These are phyloP conservation scores for Uncinocarpus reesii DNA, from an alignment of 2,329 filamentous ascomycete genomes.

Conservation along the genomic window DNA sequence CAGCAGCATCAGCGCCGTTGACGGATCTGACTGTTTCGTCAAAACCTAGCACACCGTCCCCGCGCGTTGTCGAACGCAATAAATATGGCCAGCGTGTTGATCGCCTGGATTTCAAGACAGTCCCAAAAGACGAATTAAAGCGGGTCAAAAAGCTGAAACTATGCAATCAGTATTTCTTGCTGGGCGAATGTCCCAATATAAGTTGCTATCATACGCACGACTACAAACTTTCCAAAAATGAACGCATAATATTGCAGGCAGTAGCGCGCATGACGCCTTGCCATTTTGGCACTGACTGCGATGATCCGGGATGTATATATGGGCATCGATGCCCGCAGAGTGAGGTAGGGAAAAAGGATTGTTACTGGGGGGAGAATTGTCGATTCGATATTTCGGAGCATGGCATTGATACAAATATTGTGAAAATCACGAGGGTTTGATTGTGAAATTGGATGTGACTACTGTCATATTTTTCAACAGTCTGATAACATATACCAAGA, in stretches of 20 bases:
- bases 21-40: conserved; percentile 29
- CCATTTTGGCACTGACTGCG: conserved; percentile 46
- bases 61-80: conserved; percentile 44
- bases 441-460: too few species aligned
- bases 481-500: too few species aligned
- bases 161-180: conserved; percentile 53
- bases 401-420: conserved; percentile 47
- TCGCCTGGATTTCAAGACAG: conserved; percentile 41
- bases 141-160: conserved; percentile 53
- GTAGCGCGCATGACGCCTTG: conserved; percentile 56
- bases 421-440: conserved; percentile 31
- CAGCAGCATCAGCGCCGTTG: conserved; percentile 31
- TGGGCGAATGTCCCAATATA: conserved; percentile 47
- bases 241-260: conserved; percentile 45
- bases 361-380: conserved; percentile 49
- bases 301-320: conserved; percentile 53
- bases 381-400: conserved; percentile 50
- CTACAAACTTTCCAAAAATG: conserved; percentile 44
- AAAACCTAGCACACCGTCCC: conserved; percentile 24
- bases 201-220: conserved; percentile 47
- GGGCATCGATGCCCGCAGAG: conserved; percentile 52
- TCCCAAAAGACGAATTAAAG: conserved; percentile 46
- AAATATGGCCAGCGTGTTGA: conserved; percentile 52
- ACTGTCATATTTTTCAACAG: too few species aligned
- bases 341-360: conserved; percentile 43